Conservation (phyloP, 257 asterid species). For the Penstemon barbatus region DNA sequence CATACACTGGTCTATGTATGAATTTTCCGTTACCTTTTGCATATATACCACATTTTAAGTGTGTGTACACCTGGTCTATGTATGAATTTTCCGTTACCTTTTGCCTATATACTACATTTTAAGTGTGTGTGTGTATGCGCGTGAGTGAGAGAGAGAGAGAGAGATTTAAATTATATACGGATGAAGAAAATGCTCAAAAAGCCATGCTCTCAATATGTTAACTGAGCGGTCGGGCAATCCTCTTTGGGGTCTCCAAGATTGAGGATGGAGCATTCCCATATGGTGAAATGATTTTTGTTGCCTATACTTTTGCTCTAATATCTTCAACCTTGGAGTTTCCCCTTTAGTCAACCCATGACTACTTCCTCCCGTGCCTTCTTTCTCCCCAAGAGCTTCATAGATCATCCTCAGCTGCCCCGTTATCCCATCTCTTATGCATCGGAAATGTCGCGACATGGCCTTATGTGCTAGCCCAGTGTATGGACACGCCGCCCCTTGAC, state of each 20-base stretch:
- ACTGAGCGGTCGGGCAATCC: constrained; percentile 84
- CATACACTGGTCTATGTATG: not conserved
- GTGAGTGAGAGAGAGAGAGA: constrained; percentile 12
- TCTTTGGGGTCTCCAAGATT: constrained; percentile 84
- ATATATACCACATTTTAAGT: not conserved
- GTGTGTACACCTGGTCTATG: not conserved
- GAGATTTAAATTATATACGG: constrained; percentile 50
- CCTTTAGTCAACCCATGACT: constrained; percentile 58
- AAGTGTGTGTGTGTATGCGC: not conserved
- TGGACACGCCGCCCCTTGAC: constrained; percentile 59
- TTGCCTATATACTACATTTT: not conserved
- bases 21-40: not conserved
- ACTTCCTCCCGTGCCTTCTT: constrained; percentile 34
- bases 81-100: not conserved
- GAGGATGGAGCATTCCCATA: constrained; percentile 62
- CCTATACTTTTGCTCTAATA: constrained; percentile 62
- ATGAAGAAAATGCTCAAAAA: constrained; percentile 80
- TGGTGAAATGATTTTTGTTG: constrained; percentile 63
- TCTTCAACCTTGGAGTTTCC: constrained; percentile 70
- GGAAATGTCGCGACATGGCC: constrained; percentile 85
- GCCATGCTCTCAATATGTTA: constrained; percentile 71
- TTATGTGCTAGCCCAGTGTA: constrained; percentile 69
- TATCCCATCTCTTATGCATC: constrained; percentile 74
- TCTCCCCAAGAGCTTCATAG: constrained; percentile 68
- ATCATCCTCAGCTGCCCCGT: constrained; percentile 48